Evolutionary conservation across 1,284 basidiomycete species (phyloP), one percentile per base, ranked within the genome.

Genomic region (Leccinum fuscescens): DNA sequence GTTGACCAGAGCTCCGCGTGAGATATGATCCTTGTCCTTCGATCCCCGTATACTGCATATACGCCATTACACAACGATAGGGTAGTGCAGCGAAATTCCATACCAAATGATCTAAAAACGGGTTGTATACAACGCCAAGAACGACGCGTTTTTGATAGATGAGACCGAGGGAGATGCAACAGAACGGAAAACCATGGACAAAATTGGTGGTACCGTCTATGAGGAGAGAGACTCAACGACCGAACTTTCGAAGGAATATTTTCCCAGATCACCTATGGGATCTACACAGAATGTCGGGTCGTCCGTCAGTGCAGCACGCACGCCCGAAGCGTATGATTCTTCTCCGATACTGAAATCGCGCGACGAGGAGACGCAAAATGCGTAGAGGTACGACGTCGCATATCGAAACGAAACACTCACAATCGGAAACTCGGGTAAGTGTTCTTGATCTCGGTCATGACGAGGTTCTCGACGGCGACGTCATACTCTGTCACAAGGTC

Each of bases 141-240:
- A 93, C 84, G n/a, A 93, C 92, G 20, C 82, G 80, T 60, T 86
- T 86, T 63, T 87, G 81, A 76, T 91, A 88, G 59, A 96, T 90
- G 65, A 98, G 82, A 2, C 95, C 96, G 58, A 99, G 86, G 17
- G 93, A 96, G 69, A 96, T 91, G 74, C 91, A 94, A 24, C 88
- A 91, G 74, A 89, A 91, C 2, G 94, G 94, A 71, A 96, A 95
- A n/a, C 89, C 90, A 67, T 96, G 89, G 31, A 98, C 86, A 72
- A 98, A 98, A 79, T 98, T 98, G 59, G 94, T 97, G 0, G 94
- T 98, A 2, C 93, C 92, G 72, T 93, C 91, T 89, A 12, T 4
- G 9, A 22, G 49, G 8, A 44, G 24, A 55, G 27, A 20, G 35
- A 54, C 15, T 51, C 50, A 6, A 12, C 31, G 48, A 24, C 33